A percentile compares a stretch with the other conserved stretches of the same genome.
Evolutionary conservation across 257 asterid genomes (phyloP).

Genomic region (Fraxinus pennsylvanica): DNA sequence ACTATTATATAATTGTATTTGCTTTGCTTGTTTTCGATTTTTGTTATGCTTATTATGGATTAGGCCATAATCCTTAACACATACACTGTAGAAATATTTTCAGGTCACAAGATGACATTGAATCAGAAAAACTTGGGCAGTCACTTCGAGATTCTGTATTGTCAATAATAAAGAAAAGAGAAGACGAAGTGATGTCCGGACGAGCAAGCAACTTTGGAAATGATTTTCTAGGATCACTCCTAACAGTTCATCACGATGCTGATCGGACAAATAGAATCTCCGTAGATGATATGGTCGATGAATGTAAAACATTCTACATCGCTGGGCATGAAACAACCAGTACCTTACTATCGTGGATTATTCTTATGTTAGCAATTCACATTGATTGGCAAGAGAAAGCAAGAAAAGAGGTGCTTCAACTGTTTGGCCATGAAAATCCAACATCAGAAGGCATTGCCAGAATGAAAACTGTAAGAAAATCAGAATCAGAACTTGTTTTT

Average conservation of each 20-base stretch:
- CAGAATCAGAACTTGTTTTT: background rate
- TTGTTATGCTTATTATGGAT: background rate
- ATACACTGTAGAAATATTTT: background rate
- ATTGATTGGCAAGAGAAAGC: slow-evolving; percentile 67
- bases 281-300: slow-evolving; percentile 43
- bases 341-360: slow-evolving; percentile 44
- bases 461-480: slow-evolving; percentile 40
- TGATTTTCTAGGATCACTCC: slow-evolving; percentile 60
- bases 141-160: slow-evolving; percentile 1
- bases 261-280: slow-evolving; percentile 33
- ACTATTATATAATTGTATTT: too few relatives aligned
- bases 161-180: background rate
- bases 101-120: slow-evolving; percentile 4
- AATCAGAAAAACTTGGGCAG: slow-evolving; percentile 29
- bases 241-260: slow-evolving; percentile 36
- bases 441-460: slow-evolving; percentile 40
- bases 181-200: background rate
- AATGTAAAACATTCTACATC: slow-evolving; percentile 60
- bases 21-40: background rate
- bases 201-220: slow-evolving; percentile 32
- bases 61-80: background rate
- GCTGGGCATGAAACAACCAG: slow-evolving; percentile 59
- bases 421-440: slow-evolving; percentile 39
- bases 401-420: slow-evolving; percentile 38
- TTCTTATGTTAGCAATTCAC: slow-evolving; percentile 51